Evolutionary conservation across 2,329 filamentous ascomycete genomes (phyloP).

Genomic region (Grosmannia penicillata): DNA sequence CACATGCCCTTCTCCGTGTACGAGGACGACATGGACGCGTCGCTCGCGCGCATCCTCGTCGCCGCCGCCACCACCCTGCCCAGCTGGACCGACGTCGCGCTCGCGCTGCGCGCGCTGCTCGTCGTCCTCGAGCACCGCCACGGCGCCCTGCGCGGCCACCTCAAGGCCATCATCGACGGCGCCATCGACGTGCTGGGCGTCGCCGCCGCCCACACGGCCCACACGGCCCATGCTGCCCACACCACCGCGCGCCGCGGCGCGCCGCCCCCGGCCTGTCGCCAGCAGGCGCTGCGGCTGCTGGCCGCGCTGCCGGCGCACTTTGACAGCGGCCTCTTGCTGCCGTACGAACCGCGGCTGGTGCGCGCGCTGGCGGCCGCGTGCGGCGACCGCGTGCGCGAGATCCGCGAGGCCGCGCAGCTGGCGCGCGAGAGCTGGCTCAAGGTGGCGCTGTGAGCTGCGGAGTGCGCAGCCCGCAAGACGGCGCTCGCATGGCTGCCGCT

Average conservation of each 20-base stretch:
- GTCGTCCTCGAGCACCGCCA: conserved; percentile 31
- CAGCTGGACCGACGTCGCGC: conserved; percentile 27
- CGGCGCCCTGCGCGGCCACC: conserved; percentile 28
- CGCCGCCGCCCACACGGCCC: background rate
- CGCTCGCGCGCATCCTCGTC: conserved; percentile 33
- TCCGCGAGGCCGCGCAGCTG: conserved; percentile 32
- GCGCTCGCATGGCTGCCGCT: too few species aligned
- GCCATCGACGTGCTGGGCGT: conserved; percentile 21
- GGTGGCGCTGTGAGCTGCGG: conserved; percentile 16
- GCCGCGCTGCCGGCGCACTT: conserved; percentile 30
- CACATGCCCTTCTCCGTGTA: conserved; percentile 36
- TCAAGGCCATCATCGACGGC: conserved; percentile 32
- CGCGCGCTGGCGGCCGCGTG: conserved; percentile 34
- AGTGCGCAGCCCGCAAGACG: background rate
- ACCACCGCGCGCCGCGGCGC: background rate
- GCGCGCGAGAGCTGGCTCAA: conserved; percentile 34
- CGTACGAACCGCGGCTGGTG: conserved; percentile 27
- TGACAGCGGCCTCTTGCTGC: conserved; percentile 30
- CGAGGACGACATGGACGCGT: conserved; percentile 29
- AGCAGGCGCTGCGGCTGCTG: conserved; percentile 31
- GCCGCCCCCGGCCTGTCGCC: conserved; percentile 22
- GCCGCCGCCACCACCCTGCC: conserved; percentile 27
- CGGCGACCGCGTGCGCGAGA: conserved; percentile 36
- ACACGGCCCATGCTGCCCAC: background rate
- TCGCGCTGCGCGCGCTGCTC: conserved; percentile 32